phyloP scores from a whole-genome alignment of 495 filamentous ascomycete species.

The Podospora fimiseda region DNA sequence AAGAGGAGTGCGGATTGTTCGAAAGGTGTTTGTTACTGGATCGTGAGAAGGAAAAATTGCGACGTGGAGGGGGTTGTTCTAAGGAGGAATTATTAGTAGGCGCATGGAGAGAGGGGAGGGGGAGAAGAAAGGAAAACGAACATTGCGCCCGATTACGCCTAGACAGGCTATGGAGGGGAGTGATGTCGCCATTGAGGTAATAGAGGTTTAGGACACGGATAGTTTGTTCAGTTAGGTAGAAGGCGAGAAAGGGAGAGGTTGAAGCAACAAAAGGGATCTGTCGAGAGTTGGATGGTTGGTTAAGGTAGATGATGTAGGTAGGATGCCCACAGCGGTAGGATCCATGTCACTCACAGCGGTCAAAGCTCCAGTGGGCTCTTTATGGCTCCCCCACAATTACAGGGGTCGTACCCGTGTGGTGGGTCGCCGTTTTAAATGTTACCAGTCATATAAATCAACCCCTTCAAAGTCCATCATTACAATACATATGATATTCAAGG shows the following conservation, averaged over 20 bases:
- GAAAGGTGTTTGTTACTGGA: constrained; percentile 34
- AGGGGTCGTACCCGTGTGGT: neutral
- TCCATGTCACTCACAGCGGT: neutral
- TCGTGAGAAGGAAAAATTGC: constrained; percentile 73
- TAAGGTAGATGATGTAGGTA: no score
- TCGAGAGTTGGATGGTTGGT: neutral
- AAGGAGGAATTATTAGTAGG: neutral
- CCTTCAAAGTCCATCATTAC: no score
- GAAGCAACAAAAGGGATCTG: no score
- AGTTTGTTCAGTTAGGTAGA: neutral
- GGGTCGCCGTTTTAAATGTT: neutral
- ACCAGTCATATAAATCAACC: constrained; percentile 3
- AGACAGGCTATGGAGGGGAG: constrained; percentile 81
- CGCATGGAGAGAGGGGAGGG: neutral
- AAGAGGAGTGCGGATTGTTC: constrained; percentile 53
- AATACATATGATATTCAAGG: no score
- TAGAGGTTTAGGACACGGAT: neutral
- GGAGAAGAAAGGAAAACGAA: constrained; percentile 32
- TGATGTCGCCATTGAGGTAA: constrained; percentile 35
- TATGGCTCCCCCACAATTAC: neutral
- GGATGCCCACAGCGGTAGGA: neutral
- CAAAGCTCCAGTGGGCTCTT: neutral
- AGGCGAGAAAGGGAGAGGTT: no score
- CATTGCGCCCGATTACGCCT: constrained; percentile 83
- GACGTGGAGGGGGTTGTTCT: constrained; percentile 97